Percentiles rank a stretch among this genome's conserved stretches.
Evolutionary conservation across 2,329 filamentous ascomycete species (phyloP).

Genomic region (Pseudogymnoascus sp.): DNA sequence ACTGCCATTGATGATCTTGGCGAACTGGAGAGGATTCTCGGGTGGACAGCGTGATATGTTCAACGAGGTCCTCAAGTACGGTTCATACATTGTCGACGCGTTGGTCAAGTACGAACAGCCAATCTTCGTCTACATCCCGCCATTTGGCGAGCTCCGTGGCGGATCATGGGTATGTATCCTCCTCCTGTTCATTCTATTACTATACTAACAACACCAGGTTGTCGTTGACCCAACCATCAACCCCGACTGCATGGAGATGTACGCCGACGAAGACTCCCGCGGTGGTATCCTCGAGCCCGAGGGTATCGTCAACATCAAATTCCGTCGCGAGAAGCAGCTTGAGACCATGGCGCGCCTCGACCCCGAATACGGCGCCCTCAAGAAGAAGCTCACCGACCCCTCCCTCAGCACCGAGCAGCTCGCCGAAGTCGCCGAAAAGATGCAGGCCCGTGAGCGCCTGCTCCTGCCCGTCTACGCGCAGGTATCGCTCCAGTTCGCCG

Average conservation of each 20-base stretch:
- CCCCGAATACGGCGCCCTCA: constrained; percentile 71
- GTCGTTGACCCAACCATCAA: constrained; percentile 99
- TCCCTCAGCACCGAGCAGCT: constrained; percentile 63
- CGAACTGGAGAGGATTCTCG: constrained; percentile 99
- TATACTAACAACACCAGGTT: constrained; percentile 46
- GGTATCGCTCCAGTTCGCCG: constrained; percentile 93
- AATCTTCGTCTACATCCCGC: constrained; percentile 97
- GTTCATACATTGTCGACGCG: constrained; percentile 96
- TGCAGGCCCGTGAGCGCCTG: constrained; percentile 76
- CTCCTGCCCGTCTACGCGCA: constrained; percentile 90
- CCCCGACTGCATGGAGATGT: constrained; percentile 97
- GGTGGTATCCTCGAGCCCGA: constrained; percentile 97
- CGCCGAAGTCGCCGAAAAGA: constrained; percentile 72
- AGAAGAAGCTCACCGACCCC: constrained; percentile 63
- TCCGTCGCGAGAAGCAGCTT: constrained; percentile 92
- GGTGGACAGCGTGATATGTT: constrained; percentile 99
- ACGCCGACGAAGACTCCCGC: constrained; percentile 87
- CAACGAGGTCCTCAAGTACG: constrained; percentile 99
- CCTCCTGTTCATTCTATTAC: constrained; percentile 4
- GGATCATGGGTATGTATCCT: constrained; percentile 70
- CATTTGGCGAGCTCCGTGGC: constrained; percentile 91
- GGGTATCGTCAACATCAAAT: constrained; percentile 98
- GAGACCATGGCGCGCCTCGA: constrained; percentile 96
- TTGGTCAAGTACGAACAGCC: constrained; percentile 98
- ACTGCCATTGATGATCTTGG: constrained; percentile 95